Base-by-base conservation (phyloP, 768 basidiomycete species). In the Crepidotus variabilis region DNA sequence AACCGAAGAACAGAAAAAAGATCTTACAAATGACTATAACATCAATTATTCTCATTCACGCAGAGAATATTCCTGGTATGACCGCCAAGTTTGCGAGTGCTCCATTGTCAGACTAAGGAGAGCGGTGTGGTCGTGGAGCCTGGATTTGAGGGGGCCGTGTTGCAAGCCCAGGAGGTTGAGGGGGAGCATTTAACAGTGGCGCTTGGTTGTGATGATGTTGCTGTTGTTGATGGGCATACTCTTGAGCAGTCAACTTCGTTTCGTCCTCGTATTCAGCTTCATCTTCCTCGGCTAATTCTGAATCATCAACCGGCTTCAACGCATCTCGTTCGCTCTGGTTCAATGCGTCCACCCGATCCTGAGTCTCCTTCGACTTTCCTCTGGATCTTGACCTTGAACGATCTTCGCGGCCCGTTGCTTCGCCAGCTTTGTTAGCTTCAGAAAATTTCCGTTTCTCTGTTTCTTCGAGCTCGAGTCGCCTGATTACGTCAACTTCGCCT, bases 401-500 rank as follows among this genome's bases (percentile, higher is more conserved):
- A 39, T 33, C 14, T n/a, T 43, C 34, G 34, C 33, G 36, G 13
- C 50, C 33, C 14, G 23, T 50, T 14, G 45, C 22, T 47, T 43
- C n/a, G 14, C 86, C 82, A 79, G 85, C 68, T 72, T 50, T 61
- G 63, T 69, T 57, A 46, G 59, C 60, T 34, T 68, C 67, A 36
- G 50, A 39, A 2, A 47, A 55, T 49, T 63, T 86, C 82, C 59
- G 77, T 77, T 54, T 79, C 76, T 65, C 58, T 2, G 50, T 56
- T 28, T 68, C 67, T 39, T 68, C 67, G 22, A 43, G 35, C 56
- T 90, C 86, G 22, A 81, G 79, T 21, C 86, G 75, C 24, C 83
- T 75, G 52, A 90, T 82, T n/a, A 87, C 76, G 64, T 96, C 94
- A 22, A 94, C 75, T 75, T 97, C 94, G 39, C 94, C 94, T 67